Conservation (phyloP, 2,329 filamentous ascomycete species). For the Aspergillus sojae region DNA sequence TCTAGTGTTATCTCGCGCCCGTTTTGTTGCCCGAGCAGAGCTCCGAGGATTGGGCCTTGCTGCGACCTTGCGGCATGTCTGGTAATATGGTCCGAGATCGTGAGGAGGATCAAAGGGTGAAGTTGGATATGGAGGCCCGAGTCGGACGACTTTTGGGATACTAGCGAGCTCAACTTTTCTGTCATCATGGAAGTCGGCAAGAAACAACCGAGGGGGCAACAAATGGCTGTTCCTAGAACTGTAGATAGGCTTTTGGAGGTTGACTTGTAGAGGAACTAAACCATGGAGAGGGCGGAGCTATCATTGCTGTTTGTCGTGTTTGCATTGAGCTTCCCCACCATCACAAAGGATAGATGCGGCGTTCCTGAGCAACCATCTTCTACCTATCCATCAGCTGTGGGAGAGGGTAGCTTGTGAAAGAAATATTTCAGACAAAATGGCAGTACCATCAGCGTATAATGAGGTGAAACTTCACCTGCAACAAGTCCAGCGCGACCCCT, state of each 20-base stretch:
- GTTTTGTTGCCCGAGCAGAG: conserved; percentile 87
- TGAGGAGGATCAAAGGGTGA: conserved; percentile 92
- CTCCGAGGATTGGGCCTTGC: conserved; percentile 76
- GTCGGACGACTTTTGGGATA: conserved; percentile 71
- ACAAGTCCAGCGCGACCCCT: conserved; percentile 47
- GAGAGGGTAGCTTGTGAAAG: background rate
- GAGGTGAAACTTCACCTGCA: conserved; percentile 47
- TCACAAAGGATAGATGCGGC: background rate
- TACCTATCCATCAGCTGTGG: background rate
- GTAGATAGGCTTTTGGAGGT: background rate
- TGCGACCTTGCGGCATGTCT: conserved; percentile 80
- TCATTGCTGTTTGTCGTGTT: conserved; percentile 32
- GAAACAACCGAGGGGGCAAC: background rate
- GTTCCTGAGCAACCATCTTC: background rate
- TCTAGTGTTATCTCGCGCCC: conserved; percentile 90
- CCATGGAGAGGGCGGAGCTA: conserved; percentile 17
- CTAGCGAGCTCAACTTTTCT: conserved; percentile 56
- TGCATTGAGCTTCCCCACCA: conserved; percentile 34
- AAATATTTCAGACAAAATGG: conserved; percentile 28
- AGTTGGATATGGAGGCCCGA: conserved; percentile 78
- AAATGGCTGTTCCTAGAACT: background rate
- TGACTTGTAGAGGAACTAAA: conserved; percentile 8
- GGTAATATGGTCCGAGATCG: conserved; percentile 95
- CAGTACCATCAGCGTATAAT: conserved; percentile 38
- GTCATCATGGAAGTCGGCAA: conserved; percentile 48